These are phyloP conservation scores for Persicaria tinctoria DNA, from an alignment of 148 eudicot genomes.

Conservation along the genomic window DNA sequence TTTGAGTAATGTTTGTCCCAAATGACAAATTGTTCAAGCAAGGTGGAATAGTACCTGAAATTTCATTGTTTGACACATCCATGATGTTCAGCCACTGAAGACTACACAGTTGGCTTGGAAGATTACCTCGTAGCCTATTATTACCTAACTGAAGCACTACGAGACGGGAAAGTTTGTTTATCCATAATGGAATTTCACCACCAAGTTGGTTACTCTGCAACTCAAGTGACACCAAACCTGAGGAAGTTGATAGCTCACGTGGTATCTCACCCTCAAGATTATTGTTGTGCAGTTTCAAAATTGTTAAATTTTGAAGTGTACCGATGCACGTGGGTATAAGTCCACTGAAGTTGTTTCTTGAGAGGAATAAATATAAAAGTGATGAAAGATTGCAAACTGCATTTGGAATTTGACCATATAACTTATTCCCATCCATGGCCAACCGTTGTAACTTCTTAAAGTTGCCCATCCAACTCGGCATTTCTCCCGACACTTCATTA, in stretches of 20 bases:
- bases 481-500: neutral
- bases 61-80: slow-evolving; percentile 18
- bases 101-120: slow-evolving; percentile 5
- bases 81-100: neutral
- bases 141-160: neutral
- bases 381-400: neutral
- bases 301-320: too few species aligned
- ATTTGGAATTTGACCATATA: neutral
- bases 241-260: neutral
- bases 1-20: neutral
- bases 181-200: neutral
- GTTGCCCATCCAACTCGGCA: neutral
- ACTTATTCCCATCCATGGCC: neutral
- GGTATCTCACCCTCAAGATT: neutral
- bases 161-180: neutral
- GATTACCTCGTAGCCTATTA: slow-evolving; percentile 7
- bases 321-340: neutral
- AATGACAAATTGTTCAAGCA: slow-evolving; percentile 13
- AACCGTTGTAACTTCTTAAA: neutral
- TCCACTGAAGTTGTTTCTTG: slow-evolving; percentile 1
- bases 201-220: neutral
- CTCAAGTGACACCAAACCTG: neutral
- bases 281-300: neutral
- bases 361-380: neutral
- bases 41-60: slow-evolving; percentile 14